Conservation (phyloP, 1,284 basidiomycete genomes). For the Malassezia obtusa region DNA sequence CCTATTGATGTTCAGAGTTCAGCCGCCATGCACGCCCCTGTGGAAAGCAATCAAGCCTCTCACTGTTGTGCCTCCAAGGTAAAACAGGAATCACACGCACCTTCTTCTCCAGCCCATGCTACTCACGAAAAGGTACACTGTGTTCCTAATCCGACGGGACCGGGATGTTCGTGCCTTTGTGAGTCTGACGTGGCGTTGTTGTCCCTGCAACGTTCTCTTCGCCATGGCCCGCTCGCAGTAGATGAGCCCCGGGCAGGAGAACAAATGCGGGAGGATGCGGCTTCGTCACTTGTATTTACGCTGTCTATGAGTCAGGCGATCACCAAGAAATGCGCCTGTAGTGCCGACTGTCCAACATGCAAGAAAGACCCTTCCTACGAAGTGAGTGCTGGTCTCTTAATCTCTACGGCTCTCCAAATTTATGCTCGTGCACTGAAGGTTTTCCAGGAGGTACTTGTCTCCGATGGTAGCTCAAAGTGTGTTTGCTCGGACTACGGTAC, state of each 20-base stretch:
- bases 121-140: constrained; percentile 33
- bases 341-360: constrained; percentile 43
- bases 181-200: constrained; percentile 37
- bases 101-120: background rate
- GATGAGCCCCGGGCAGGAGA: too few species aligned
- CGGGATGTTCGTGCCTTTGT: constrained; percentile 43
- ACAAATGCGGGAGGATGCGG: too few species aligned
- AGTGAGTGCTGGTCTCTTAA: constrained; percentile 33
- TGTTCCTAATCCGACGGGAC: constrained; percentile 42
- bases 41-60: too few species aligned
- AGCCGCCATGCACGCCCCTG: too few species aligned
- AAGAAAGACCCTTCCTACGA: constrained; percentile 32
- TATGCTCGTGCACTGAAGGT: constrained; percentile 42
- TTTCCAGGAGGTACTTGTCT: constrained; percentile 32
- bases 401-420: constrained; percentile 44
- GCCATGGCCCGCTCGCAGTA: background rate
- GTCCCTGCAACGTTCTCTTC: constrained; percentile 27
- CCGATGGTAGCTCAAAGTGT: background rate
- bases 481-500: constrained; percentile 2
- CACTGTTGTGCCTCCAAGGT: too few species aligned
- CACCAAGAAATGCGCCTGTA: constrained; percentile 38
- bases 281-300: constrained; percentile 33
- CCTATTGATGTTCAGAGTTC: too few species aligned
- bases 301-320: constrained; percentile 40
- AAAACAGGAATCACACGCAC: background rate